phyloP scores from a whole-genome alignment of 2,329 filamentous ascomycete species.

The Aschersonia sp. region DNA sequence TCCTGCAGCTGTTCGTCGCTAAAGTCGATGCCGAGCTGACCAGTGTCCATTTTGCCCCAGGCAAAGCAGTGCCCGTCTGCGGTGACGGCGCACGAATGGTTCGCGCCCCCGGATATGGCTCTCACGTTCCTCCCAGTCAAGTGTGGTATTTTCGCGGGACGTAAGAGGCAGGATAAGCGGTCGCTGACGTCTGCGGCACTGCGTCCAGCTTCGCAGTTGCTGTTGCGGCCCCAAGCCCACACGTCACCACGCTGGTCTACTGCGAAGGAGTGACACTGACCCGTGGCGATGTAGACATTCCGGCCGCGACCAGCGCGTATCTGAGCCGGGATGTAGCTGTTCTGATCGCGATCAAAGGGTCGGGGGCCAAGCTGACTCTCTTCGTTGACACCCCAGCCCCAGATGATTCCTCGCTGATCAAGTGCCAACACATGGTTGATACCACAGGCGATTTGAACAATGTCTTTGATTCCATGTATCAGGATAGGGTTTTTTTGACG shows the following conservation, averaged over 20 bases:
- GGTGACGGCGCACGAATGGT: constrained; percentile 58
- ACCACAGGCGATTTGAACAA: constrained; percentile 49
- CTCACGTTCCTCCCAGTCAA: constrained; percentile 50
- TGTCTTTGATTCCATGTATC: constrained; percentile 49
- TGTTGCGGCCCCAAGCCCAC: constrained; percentile 77
- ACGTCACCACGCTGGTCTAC: constrained; percentile 56
- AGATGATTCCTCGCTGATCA: constrained; percentile 48
- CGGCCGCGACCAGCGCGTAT: constrained; percentile 43
- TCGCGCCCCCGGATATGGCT: constrained; percentile 54
- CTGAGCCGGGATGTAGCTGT: constrained; percentile 42
- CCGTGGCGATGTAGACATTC: constrained; percentile 41
- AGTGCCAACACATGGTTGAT: constrained; percentile 60
- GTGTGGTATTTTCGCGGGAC: constrained; percentile 50
- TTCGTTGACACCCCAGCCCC: constrained; percentile 59
- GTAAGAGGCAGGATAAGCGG: constrained; percentile 52
- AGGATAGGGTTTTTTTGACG: constrained; percentile 35
- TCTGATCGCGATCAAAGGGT: constrained; percentile 47
- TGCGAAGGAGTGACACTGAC: constrained; percentile 73
- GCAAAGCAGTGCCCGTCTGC: constrained; percentile 40
- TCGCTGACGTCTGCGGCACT: constrained; percentile 32
- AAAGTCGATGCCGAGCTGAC: constrained; percentile 37
- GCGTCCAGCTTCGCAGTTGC: constrained; percentile 66
- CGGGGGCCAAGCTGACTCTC: constrained; percentile 49
- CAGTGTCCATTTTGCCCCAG: constrained; percentile 43
- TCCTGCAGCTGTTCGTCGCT: constrained; percentile 26